phyloP scores from a whole-genome alignment of 331 rosid species.

The Malus hybrid region DNA sequence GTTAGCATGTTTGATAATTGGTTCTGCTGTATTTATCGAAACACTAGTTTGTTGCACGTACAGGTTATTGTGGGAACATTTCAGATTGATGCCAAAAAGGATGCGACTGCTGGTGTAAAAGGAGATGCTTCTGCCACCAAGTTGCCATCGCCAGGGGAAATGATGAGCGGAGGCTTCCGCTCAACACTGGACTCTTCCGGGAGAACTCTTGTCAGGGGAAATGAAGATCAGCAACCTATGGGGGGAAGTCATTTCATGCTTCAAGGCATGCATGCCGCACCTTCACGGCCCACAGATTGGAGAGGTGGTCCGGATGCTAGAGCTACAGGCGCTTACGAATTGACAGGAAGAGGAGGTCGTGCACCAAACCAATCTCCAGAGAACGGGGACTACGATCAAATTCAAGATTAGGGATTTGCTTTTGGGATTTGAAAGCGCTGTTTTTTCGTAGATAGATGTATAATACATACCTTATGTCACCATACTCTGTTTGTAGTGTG shows the following conservation, averaged over 20 bases:
- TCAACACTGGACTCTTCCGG: slow-evolving; percentile 50
- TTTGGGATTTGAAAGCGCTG: slow-evolving; percentile 14
- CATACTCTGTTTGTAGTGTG: slow-evolving; percentile 43
- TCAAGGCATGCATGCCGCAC: slow-evolving; percentile 58
- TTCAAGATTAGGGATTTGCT: slow-evolving; percentile 50
- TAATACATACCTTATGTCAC: slow-evolving; percentile 41
- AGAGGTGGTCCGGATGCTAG: slow-evolving; percentile 52
- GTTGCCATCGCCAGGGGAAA: slow-evolving; percentile 56
- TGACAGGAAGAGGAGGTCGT: slow-evolving; percentile 64
- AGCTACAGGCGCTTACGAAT: slow-evolving; percentile 43
- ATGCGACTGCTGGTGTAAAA: slow-evolving; percentile 40
- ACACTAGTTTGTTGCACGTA: slow-evolving; percentile 5
- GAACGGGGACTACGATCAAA: slow-evolving; percentile 74
- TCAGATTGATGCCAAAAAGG: slow-evolving; percentile 62
- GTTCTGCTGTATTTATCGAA: neutral
- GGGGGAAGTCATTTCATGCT: slow-evolving; percentile 76
- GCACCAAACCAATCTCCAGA: slow-evolving; percentile 65
- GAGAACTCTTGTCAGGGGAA: slow-evolving; percentile 53
- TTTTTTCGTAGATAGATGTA: slow-evolving; percentile 47
- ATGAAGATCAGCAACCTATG: slow-evolving; percentile 61
- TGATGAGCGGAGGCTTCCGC: slow-evolving; percentile 53
- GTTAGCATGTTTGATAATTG: neutral
- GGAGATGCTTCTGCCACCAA: slow-evolving; percentile 58
- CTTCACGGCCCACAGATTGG: slow-evolving; percentile 69
- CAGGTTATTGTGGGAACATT: slow-evolving; percentile 92